A percentile compares a stretch with the other conserved stretches of the same genome.
phyloP scores from a whole-genome alignment of 2,329 filamentous ascomycete species.

The Diaporthe sp. region DNA sequence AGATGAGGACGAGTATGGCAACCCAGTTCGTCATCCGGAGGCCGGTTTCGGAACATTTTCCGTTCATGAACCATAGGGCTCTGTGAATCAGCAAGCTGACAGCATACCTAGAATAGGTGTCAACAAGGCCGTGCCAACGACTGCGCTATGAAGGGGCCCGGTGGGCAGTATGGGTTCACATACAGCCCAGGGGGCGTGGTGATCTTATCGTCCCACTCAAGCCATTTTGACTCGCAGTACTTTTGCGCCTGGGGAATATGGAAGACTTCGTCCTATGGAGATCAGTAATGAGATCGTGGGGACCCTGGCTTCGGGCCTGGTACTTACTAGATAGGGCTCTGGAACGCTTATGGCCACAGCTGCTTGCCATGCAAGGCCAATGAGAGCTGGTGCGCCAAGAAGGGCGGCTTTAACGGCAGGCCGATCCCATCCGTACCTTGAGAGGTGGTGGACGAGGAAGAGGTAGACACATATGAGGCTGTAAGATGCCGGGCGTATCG shows the following conservation, averaged over 20 bases:
- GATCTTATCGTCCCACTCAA: conserved; percentile 94
- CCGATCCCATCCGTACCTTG: conserved; percentile 12
- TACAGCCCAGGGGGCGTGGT: conserved; percentile 93
- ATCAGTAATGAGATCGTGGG: conserved; percentile 1
- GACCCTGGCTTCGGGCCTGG: neutral
- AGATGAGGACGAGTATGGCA: conserved; percentile 56
- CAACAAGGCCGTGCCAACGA: conserved; percentile 30
- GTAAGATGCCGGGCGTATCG: neutral
- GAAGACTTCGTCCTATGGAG: conserved; percentile 81
- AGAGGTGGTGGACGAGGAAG: neutral
- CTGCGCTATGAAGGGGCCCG: conserved; percentile 39
- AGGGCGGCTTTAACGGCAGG: conserved; percentile 35
- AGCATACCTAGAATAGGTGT: conserved; percentile 56
- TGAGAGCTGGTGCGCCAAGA: conserved; percentile 41
- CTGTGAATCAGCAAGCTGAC: conserved; percentile 57
- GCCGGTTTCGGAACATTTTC: conserved; percentile 54
- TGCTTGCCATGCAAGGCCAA: conserved; percentile 51
- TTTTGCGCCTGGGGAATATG: conserved; percentile 92
- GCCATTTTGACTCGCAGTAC: conserved; percentile 82
- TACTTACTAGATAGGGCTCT: conserved; percentile 66
- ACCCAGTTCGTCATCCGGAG: conserved; percentile 65
- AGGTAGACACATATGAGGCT: conserved; percentile 8
- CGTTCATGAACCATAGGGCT: conserved; percentile 42
- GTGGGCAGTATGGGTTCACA: conserved; percentile 43
- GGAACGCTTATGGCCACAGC: conserved; percentile 57